Evolutionary conservation across 257 asterid genomes (phyloP), one percentile per base, ranked within the genome.

Genomic region (Oldenlandia corymbosa): DNA sequence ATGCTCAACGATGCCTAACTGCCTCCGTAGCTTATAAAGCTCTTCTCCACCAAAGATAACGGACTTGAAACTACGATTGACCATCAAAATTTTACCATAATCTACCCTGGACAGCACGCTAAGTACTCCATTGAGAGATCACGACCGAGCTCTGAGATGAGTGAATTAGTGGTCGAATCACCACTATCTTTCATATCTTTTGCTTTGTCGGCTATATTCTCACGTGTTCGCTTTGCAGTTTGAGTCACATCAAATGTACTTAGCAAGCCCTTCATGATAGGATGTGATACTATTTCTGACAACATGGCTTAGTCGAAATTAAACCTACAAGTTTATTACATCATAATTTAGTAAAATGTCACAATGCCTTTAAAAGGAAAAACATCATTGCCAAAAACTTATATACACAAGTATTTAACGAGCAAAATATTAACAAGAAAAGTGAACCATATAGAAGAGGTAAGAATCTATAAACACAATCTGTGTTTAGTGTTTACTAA

Each of bases 251-350:
- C 90, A 17, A 80, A 70, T 28, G 71, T 65, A 64, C 75, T 69
- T 17, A 84, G 79, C 55, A 76, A 78, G 56, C 78, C 84, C 66
- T 84, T 71, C 7, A 89, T 70, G 32, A 86, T 83, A 73, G 81
- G 60, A 76, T 76, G 79, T 51, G 88, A 68, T 39, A 85, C 75
- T 37, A 84, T 83, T 72, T 84, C 88, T 79, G 83, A 76, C 95
- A 89, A 86, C 62, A 51, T 36, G 63, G n/a, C n/a, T n/a, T n/a
- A n/a, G n/a, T n/a, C n/a, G n/a, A n/a, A n/a, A n/a, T n/a, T n/a
- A n/a, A n/a, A n/a, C n/a, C n/a, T n/a, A n/a, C n/a, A n/a, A n/a
- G n/a, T n/a, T n/a, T n/a, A n/a, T n/a, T n/a, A n/a, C n/a, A n/a
- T n/a, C n/a, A n/a, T n/a, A n/a, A n/a, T n/a, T n/a, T n/a, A n/a